These are phyloP conservation scores for Eruca vesicaria DNA, from an alignment of 441 rosid species.

Conservation along the genomic window DNA sequence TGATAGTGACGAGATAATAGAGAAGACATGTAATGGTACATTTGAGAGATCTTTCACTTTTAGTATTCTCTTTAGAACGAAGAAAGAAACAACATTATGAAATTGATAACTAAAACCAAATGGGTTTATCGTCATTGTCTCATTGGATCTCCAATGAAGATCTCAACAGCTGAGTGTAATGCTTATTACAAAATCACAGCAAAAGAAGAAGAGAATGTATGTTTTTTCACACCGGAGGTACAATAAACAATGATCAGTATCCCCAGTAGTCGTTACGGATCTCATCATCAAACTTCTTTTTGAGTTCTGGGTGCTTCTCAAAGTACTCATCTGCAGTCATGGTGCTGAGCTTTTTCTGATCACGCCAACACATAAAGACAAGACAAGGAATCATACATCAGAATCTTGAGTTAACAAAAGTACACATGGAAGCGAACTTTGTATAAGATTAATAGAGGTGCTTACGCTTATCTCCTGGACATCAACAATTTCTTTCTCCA, in stretches of 20 bases:
- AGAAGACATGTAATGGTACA: neutral
- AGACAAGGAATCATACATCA: neutral
- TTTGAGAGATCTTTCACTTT: conserved; percentile 9
- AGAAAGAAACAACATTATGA: conserved; percentile 13
- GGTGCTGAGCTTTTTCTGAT: conserved; percentile 89
- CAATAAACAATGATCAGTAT: conserved; percentile 43
- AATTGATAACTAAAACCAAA: conserved; percentile 29
- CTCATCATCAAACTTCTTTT: conserved; percentile 96
- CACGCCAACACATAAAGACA: neutral
- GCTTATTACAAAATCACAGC: conserved; percentile 35
- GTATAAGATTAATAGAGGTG: neutral
- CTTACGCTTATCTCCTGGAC: conserved; percentile 85
- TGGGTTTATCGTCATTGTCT: conserved; percentile 21
- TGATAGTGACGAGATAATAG: neutral
- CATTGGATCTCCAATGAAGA: conserved; percentile 29
- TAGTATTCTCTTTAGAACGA: conserved; percentile 5
- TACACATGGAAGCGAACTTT: neutral
- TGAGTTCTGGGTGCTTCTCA: conserved; percentile 90
- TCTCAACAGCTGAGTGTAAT: conserved; percentile 31
- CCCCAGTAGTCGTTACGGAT: conserved; percentile 96
- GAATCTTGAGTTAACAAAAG: neutral
- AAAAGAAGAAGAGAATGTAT: neutral
- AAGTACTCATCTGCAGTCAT: conserved; percentile 99
- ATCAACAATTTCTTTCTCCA: conserved; percentile 84
- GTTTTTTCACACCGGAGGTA: neutral